Conservation (phyloP, 441 rosid genomes). For the Adansonia gregorii region DNA sequence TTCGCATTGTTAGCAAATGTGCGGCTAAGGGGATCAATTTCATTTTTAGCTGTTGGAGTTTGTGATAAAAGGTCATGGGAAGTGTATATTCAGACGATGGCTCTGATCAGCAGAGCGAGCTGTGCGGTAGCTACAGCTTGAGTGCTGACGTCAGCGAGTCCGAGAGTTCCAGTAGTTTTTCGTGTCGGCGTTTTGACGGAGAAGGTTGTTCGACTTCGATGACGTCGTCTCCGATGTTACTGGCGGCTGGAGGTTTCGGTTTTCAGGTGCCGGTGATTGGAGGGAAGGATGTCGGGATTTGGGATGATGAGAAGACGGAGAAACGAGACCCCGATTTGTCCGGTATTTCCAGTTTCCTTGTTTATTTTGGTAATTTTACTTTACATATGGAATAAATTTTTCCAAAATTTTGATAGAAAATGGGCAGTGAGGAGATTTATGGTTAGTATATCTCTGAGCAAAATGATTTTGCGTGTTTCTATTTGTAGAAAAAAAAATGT, state of each 20-base stretch:
- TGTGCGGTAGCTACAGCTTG: conserved; percentile 86
- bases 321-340: conserved; percentile 61
- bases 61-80: conserved; percentile 43
- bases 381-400: background rate
- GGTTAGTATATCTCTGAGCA: background rate
- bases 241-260: conserved; percentile 40
- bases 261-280: conserved; percentile 70
- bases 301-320: conserved; percentile 64
- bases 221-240: conserved; percentile 62
- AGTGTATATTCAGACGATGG: conserved; percentile 69
- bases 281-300: conserved; percentile 71
- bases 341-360: conserved; percentile 36
- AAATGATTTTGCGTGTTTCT: conserved; percentile 1
- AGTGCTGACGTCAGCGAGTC: conserved; percentile 98
- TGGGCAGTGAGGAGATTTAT: background rate
- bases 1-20: conserved; percentile 19
- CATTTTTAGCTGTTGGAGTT: conserved; percentile 35
- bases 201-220: conserved; percentile 69
- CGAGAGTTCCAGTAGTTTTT: conserved; percentile 83
- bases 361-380: background rate
- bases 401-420: conserved; percentile 19
- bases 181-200: conserved; percentile 62
- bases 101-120: conserved; percentile 64
- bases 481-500: background rate
- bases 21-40: conserved; percentile 19